A percentile compares a stretch with the other conserved stretches of the same genome.
phyloP scores from a whole-genome alignment of 2,329 filamentous ascomycete genomes.

The Pseudogymnoascus sp. region DNA sequence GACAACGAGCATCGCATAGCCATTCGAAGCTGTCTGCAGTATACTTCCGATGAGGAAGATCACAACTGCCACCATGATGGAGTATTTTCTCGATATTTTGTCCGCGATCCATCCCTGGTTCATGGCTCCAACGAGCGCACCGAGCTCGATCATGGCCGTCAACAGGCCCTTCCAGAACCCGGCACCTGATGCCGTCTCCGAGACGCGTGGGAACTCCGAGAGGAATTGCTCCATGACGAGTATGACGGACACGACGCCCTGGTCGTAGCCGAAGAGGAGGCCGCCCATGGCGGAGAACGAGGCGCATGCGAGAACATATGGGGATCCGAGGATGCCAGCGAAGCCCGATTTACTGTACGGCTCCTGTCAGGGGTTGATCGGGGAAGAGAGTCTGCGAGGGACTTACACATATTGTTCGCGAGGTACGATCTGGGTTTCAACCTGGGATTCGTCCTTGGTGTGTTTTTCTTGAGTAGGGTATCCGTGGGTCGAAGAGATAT shows the following conservation, averaged over 20 bases:
- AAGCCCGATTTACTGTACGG: conserved; percentile 19
- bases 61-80: conserved; percentile 42
- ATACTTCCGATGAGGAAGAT: conserved; percentile 44
- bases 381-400: not conserved
- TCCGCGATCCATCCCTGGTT: conserved; percentile 45
- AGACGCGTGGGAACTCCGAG: conserved; percentile 29
- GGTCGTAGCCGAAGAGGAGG: conserved; percentile 36
- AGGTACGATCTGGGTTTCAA: not conserved
- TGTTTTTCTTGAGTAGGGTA: not conserved
- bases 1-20: conserved; percentile 44
- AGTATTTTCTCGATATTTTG: conserved; percentile 44
- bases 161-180: conserved; percentile 26
- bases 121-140: conserved; percentile 39
- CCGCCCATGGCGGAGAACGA: conserved; percentile 33
- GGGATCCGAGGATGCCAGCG: conserved; percentile 27
- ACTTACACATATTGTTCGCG: conserved; percentile 8
- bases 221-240: conserved; percentile 33
- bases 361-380: not conserved
- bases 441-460: not conserved
- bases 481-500: not conserved
- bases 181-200: conserved; percentile 26
- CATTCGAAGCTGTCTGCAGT: conserved; percentile 42
- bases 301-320: conserved; percentile 30
- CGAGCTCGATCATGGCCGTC: conserved; percentile 49
- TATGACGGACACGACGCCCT: conserved; percentile 36